Base-by-base conservation (phyloP, 106 monocot genomes). In the Platanthera guangdongensis region DNA sequence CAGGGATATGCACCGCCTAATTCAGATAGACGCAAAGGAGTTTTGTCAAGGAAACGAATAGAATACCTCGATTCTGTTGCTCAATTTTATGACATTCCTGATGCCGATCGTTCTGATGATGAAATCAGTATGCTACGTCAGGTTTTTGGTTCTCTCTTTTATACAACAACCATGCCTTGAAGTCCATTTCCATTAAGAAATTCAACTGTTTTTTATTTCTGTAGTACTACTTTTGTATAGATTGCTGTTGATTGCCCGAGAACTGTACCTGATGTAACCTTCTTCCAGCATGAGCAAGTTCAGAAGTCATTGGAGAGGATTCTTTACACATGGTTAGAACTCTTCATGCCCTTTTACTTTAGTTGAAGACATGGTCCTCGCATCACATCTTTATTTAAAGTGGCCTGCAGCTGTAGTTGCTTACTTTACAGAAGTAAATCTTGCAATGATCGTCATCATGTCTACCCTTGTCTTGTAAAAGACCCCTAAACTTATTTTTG, bases 1-100 rank as follows among this genome's bases (percentile, higher is more conserved):
- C 97, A 97, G 97, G 97, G 97, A 88, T 97, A 97, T 89, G 97
- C 97, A 86, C 87, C 97, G 79, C 88, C 97, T 88, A 97, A 97
- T 94, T 88, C 94, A 88, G 97, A 97, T 94, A 86, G 97, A 91
- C 85, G 94, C 52, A 80, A 90, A 72, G 87, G 89, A 85, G 85
- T 91, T 85, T 76, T 97, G 68, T 77, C 84, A 25, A 86, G 97
- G 82, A 97, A 94, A 82, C 84, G 97, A 52, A 68, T 84, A 52
- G 97, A 97, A 75, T 97, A 97, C 76, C 78, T 97, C 68, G 97
- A 97, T n/a, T 97, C 94, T 85, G 94, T 97, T 77, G 81, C 97
- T 78, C 94, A 94, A 64, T 97, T 88, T 77, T 92, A 97, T 86
- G 97, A 92, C 70, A 86, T 97, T 85, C 89, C 94, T 68, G 97